Percentiles rank a stretch among this genome's conserved stretches.
phyloP scores from a whole-genome alignment of 1,139 yeast species.

The Schwanniomyces etchellsii region DNA sequence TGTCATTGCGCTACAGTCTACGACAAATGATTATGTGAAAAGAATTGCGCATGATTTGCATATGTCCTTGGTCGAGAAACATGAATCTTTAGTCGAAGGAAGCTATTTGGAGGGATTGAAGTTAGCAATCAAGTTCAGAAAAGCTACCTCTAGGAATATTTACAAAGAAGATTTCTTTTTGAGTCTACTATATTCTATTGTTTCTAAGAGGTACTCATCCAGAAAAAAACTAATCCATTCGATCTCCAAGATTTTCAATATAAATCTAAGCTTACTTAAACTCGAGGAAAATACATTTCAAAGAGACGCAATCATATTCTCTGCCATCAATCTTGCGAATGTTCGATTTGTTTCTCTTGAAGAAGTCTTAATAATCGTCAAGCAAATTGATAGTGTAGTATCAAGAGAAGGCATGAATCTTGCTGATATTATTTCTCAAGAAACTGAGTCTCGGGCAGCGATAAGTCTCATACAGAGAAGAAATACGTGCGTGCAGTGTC shows the following conservation, averaged over 20 bases:
- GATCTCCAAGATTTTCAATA: slow-evolving; percentile 18
- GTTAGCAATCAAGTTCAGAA: slow-evolving; percentile 44
- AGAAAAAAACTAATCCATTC: slow-evolving; percentile 40
- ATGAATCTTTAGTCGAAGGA: slow-evolving; percentile 65
- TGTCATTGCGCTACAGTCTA: slow-evolving; percentile 62
- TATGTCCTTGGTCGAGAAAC: slow-evolving; percentile 50
- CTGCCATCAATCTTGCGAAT: slow-evolving; percentile 31
- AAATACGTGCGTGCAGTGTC: slow-evolving; percentile 12
- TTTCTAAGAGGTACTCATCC: slow-evolving; percentile 37
- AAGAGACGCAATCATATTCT: slow-evolving; percentile 27
- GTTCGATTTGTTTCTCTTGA: slow-evolving; percentile 34
- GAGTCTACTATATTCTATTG: slow-evolving; percentile 32
- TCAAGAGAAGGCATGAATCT: slow-evolving; percentile 31
- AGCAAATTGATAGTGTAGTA: slow-evolving; percentile 12
- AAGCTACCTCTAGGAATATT: slow-evolving; percentile 16
- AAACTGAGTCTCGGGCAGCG: slow-evolving; percentile 1
- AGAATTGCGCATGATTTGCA: slow-evolving; percentile 50
- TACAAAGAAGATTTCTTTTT: slow-evolving; percentile 17
- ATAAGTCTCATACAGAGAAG: slow-evolving; percentile 3
- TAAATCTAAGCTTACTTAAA: slow-evolving; percentile 9
- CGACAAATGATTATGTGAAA: slow-evolving; percentile 38
- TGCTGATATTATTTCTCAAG: slow-evolving; percentile 12
- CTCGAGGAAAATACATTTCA: slow-evolving; percentile 12
- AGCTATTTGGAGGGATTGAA: slow-evolving; percentile 62
- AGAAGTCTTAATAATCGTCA: slow-evolving; percentile 24